These are phyloP conservation scores for Nannizzia gypsea DNA, from an alignment of 2,329 filamentous ascomycete species.

Conservation along the genomic window DNA sequence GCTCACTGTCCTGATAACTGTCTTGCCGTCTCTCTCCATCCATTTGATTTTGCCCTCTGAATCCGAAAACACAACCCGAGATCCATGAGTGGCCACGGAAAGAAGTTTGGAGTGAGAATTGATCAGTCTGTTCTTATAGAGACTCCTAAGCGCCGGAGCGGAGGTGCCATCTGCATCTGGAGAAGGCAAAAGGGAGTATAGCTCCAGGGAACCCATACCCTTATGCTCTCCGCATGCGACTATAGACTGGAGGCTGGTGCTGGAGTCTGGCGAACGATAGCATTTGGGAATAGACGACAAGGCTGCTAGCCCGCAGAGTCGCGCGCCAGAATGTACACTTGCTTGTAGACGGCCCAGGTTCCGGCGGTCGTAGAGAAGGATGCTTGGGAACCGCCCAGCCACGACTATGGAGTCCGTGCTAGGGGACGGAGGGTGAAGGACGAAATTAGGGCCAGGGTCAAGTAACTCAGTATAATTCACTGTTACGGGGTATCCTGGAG, in stretches of 20 bases:
- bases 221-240: conserved; percentile 85
- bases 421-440: conserved; percentile 59
- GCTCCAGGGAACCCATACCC: conserved; percentile 74
- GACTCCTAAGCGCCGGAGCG: conserved; percentile 1
- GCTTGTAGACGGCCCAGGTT: conserved; percentile 67
- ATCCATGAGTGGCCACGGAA: conserved; percentile 69
- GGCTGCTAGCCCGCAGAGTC: conserved; percentile 60
- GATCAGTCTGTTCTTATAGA: conserved; percentile 70
- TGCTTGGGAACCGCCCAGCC: conserved; percentile 75
- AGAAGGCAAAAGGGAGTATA: conserved; percentile 45
- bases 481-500: conserved; percentile 12
- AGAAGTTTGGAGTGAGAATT: conserved; percentile 70
- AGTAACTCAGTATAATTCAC: conserved; percentile 56
- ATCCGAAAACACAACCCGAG: conserved; percentile 70
- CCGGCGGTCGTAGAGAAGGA: conserved; percentile 78
- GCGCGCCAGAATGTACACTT: conserved; percentile 72
- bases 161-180: neutral
- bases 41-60: conserved; percentile 76
- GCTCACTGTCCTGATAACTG: conserved; percentile 45
- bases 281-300: conserved; percentile 46
- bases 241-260: conserved; percentile 51
- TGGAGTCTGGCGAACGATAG: conserved; percentile 31
- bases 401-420: conserved; percentile 72
- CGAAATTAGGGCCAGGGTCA: conserved; percentile 69
- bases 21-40: conserved; percentile 70